Base-by-base conservation (phyloP, 495 filamentous ascomycete species). In the Penicillium tannophilum region DNA sequence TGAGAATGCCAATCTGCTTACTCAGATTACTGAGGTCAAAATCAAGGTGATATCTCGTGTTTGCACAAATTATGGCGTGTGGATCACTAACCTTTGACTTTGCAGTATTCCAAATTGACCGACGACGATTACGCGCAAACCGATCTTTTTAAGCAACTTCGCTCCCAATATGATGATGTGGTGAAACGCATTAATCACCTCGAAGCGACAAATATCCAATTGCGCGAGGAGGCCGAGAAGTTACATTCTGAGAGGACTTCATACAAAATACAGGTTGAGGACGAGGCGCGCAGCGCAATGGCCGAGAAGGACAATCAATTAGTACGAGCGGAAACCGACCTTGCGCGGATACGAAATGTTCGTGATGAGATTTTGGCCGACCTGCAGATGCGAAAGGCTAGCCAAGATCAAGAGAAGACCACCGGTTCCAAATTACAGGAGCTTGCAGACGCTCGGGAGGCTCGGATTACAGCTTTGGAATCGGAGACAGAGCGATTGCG, bases 41-140 rank as follows among this genome's bases (percentile, higher is more conserved):
- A 76, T 82, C 47, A 87, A 87, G 72, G 76, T 86, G 61, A 30
- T 64, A 41, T 19, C 1, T 24, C n/a, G 24, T 24, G 6, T 36
- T 9, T 19, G 4, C 19, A 10, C 41, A 31, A 46, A 45, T 53
- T 54, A 1, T 16, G 44, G 16, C 19, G 4, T 47, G 33, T 23
- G 26, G 20, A 53, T 5, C 9, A 54, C 52, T 67, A n/a, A 63
- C 55, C 11, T 5, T 59, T 23, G 10, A 44, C 6, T 23, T 64
- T 54, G 1, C 42, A 85, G 82, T 75, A 81, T 52, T 84, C 90
- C 2, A 87, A 84, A 55, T 77, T 94, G 41, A 88, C 89, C 1
- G 93, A 98, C 64, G 94, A 98, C 53, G 94, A 98, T 64, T 97
- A 96, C 70, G 87, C 91, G 43, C 84, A 89, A 52, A 96, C 91